These are phyloP conservation scores for Plectosphaerella sp. DNA, from an alignment of 2,329 filamentous ascomycete species.

Conservation along the genomic window DNA sequence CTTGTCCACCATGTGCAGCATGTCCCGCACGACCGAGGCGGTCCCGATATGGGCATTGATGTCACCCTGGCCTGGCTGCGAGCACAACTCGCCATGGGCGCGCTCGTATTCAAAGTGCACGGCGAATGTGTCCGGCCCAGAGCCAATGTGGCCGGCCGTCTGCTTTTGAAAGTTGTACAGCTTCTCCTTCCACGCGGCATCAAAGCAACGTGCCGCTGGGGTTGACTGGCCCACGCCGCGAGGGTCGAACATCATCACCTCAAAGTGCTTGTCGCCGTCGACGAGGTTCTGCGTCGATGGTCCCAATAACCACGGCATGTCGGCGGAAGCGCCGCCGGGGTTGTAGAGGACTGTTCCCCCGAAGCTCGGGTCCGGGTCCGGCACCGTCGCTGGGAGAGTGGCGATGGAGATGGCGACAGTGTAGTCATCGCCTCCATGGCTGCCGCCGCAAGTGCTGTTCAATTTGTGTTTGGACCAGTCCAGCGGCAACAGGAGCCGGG, in stretches of 20 bases:
- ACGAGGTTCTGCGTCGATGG: slow-evolving; percentile 9
- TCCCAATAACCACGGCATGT: too few relatives aligned
- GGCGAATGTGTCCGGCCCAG: not conserved
- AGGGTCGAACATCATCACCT: slow-evolving; percentile 36
- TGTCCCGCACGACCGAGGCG: slow-evolving; percentile 9
- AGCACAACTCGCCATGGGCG: not conserved
- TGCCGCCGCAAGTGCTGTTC: not conserved
- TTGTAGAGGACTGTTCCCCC: slow-evolving; percentile 30
- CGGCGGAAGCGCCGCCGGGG: slow-evolving; percentile 20
- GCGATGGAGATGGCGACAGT: slow-evolving; percentile 27
- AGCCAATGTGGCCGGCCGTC: slow-evolving; percentile 14
- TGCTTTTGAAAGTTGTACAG: not conserved
- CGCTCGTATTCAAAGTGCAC: slow-evolving; percentile 9
- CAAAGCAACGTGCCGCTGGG: slow-evolving; percentile 7
- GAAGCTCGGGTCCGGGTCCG: slow-evolving; percentile 22
- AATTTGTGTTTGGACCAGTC: slow-evolving; percentile 21
- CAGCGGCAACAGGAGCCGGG: slow-evolving; percentile 28
- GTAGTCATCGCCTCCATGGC: not conserved
- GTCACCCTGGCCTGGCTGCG: not conserved
- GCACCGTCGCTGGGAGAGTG: slow-evolving; percentile 24
- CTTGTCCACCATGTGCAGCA: slow-evolving; percentile 7
- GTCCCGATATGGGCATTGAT: not conserved
- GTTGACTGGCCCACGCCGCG: slow-evolving; percentile 22
- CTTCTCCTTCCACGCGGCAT: not conserved
- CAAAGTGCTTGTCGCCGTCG: slow-evolving; percentile 25